Evolutionary conservation across 2,329 filamentous ascomycete species (phyloP), one percentile per base, ranked within the genome.

Genomic region (Fusarium musae): DNA sequence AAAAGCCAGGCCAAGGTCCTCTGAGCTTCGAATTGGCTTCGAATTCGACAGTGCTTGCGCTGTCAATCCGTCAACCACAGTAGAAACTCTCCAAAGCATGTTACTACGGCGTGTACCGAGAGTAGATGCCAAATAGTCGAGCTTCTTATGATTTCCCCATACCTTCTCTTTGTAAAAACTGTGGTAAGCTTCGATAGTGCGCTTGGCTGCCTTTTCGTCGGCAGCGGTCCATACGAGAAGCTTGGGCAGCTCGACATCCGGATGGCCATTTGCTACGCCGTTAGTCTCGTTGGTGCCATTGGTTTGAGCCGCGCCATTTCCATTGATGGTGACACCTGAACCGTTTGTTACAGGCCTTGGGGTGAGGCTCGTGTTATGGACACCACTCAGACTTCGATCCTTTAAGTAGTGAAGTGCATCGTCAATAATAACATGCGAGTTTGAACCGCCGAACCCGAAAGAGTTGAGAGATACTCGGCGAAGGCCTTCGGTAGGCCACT

Each of bases 401-500:
- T 42, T 36, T 4, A 75, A 26, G 34, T 66, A 69, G 16, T 74
- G 53, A 16, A 64, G 32, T 2, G 73, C 60, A 43, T 75, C 69
- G 4, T 82, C 81, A 10, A 85, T 68, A 16, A 86, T 79, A 0
- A 81, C 77, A 61, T 85, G 84, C 2, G 80, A 81, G 66, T 86
- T 86, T 12, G 84, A 83, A 42, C 81, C 83, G 13, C 83, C 85
- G 32, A 83, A 86, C 1, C 85, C 85, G 54, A 87, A 87, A 57
- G 81, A 83, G 75, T 87, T 87, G 56, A 87, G 79, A 12, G 68
- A 74, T 6, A 69, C 49, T 0, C 73, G 68, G 1, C 72, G 62
- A 2, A 71, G 16, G 0, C 68, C 70, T 11, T 13, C 1, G 0
- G 2, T 5, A 1, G 70, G 70, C 72, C 70, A 75, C 6, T 44